These are phyloP conservation scores for Aspergillus fischeri DNA, from an alignment of 2,329 filamentous ascomycete species.

Conservation along the genomic window DNA sequence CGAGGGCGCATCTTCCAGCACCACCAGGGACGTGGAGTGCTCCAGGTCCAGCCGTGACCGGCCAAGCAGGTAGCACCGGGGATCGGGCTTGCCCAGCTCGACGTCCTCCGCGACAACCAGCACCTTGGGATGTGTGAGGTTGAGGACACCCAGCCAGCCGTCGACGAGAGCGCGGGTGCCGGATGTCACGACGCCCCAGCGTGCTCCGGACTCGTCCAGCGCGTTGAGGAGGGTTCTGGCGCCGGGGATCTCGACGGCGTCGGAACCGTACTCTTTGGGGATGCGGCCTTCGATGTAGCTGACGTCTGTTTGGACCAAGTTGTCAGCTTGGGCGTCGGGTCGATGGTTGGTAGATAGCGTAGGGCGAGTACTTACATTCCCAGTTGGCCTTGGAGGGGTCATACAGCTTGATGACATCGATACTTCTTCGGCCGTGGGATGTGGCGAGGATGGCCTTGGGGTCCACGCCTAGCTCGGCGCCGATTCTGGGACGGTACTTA, in stretches of 20 bases:
- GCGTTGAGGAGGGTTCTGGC: constrained; percentile 65
- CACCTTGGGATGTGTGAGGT: constrained; percentile 61
- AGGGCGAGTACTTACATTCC: constrained; percentile 66
- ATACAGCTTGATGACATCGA: constrained; percentile 76
- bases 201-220: constrained; percentile 59
- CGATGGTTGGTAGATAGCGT: neutral
- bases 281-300: constrained; percentile 72
- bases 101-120: constrained; percentile 75
- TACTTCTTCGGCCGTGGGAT: constrained; percentile 84
- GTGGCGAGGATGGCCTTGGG: constrained; percentile 82
- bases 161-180: constrained; percentile 63
- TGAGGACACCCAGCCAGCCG: constrained; percentile 67
- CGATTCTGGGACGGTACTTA: constrained; percentile 39
- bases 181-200: constrained; percentile 82
- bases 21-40: constrained; percentile 57
- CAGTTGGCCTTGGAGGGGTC: constrained; percentile 83
- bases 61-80: constrained; percentile 67
- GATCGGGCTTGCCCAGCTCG: constrained; percentile 70
- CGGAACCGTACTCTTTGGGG: constrained; percentile 69
- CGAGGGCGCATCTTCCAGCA: constrained; percentile 85
- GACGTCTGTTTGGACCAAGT: constrained; percentile 58
- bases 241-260: constrained; percentile 83
- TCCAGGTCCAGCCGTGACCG: constrained; percentile 54
- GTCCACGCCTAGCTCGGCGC: constrained; percentile 75
- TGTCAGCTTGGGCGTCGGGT: neutral